phyloP scores from a whole-genome alignment of 2,329 filamentous ascomycete species.

The Sarocladium brachiariae region DNA sequence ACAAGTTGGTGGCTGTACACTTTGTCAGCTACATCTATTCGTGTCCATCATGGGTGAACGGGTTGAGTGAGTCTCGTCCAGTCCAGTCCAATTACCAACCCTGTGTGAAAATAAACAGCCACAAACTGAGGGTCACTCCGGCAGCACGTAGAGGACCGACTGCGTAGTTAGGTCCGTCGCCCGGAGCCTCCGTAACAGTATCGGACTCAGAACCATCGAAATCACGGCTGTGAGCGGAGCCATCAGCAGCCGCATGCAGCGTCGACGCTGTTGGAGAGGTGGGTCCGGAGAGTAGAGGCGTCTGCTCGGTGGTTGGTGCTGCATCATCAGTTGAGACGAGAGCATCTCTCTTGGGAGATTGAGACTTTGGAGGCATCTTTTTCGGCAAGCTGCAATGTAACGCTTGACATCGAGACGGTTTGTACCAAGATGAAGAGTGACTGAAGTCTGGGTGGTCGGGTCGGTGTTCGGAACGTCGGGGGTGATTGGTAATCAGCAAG shows the following conservation, averaged over 20 bases:
- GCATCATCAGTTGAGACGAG: not conserved
- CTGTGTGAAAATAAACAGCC: conserved; percentile 53
- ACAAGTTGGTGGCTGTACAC: conserved; percentile 60
- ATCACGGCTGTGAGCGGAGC: not conserved
- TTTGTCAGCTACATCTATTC: not conserved
- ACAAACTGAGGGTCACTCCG: conserved; percentile 46
- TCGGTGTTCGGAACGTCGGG: not conserved
- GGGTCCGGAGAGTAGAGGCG: conserved; percentile 16
- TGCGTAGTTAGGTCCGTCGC: conserved; percentile 14
- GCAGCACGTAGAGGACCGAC: conserved; percentile 28
- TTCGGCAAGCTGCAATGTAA: not conserved
- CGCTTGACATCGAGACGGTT: no score
- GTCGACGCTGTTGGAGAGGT: conserved; percentile 4
- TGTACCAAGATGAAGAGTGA: no score
- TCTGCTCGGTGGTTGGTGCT: conserved; percentile 10
- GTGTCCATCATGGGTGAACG: no score
- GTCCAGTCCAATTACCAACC: no score
- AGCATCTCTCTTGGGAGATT: not conserved
- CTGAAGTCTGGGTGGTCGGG: not conserved
- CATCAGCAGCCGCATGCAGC: not conserved
- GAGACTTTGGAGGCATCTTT: not conserved
- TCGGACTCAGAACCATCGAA: not conserved
- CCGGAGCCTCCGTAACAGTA: not conserved
- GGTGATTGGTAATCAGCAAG: not conserved
- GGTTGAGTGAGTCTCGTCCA: no score